Base-by-base conservation (phyloP, 441 rosid species). In the Omphalea diandra region DNA sequence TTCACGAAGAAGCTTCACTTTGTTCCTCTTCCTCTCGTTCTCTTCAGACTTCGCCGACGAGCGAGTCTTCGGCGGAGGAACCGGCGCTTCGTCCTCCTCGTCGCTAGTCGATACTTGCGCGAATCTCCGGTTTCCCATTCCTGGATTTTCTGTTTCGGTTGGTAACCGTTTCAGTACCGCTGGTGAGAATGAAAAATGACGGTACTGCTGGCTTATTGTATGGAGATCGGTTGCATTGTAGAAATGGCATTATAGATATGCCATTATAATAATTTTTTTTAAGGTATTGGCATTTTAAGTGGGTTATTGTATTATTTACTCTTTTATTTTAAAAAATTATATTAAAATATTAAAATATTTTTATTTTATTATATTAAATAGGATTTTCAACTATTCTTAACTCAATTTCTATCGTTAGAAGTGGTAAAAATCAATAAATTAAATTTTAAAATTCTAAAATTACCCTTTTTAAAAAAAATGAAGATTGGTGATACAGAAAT, bases 61-160 rank as follows among this genome's bases (percentile, higher is more conserved):
- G 15, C 86, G 77, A 5, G 80, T 80, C 67, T 73, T 81, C 17
- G 86, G 79, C 20, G 85, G 73, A 17, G 72, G 80, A 20, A 63
- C 52, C 10, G 79, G 87, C 3, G 31, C 53, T 22, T 74, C 88
- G n/a, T 87, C 94, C 57, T 92, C 98, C 0, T 94, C 99, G 74
- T 94, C 99, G 86, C 96, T 89, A 3, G 81, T 86, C 47, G 92
- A 72, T 12, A 94, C 84, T 82, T 85, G 93, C 38, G 96, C 84
- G 43, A 86, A 88, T 72, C 98, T 82, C 64, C 96, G 80, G 70
- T 84, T 87, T 26, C 86, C 79, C 93, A 89, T 91, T 73, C 73
- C 63, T 1, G 0, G 29, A 9, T 31, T 11, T n/a, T 2, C 20
- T 32, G 10, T 47, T 64, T 17, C 69, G 2, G 75, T 20, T 2